Conservation (phyloP, 2,329 filamentous ascomycete genomes). For the Exophiala xenobiotica region DNA sequence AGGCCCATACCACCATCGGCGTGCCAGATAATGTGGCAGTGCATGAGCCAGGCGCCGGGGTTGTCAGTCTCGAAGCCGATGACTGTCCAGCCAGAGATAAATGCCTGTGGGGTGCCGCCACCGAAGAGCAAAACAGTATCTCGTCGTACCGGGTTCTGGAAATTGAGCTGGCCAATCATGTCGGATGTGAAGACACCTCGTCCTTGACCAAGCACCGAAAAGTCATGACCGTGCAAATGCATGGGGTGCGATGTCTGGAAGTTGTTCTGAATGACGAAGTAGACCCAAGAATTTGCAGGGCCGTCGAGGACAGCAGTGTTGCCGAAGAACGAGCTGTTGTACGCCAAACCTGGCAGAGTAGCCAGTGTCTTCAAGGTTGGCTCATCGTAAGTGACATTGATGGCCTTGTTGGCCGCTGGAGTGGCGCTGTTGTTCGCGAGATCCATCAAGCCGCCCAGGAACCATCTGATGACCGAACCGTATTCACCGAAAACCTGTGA, state of each 20-base stretch:
- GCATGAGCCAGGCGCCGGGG: slow-evolving; percentile 66
- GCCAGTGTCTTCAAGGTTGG: slow-evolving; percentile 27
- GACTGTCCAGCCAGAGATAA: slow-evolving; percentile 57
- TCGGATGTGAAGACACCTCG: slow-evolving; percentile 41
- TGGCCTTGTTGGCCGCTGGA: slow-evolving; percentile 10
- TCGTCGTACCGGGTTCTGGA: slow-evolving; percentile 62
- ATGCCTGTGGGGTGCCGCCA: slow-evolving; percentile 33
- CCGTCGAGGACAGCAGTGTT: slow-evolving; percentile 27
- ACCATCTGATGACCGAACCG: slow-evolving; percentile 25
- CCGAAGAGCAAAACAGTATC: slow-evolving; percentile 68
- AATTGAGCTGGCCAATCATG: slow-evolving; percentile 59
- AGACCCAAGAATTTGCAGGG: slow-evolving; percentile 24
- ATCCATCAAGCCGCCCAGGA: slow-evolving; percentile 10
- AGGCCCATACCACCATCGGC: slow-evolving; percentile 63
- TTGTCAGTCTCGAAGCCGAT: slow-evolving; percentile 51
- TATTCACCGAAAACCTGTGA: slow-evolving; percentile 18
- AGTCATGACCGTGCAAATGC: slow-evolving; percentile 70
- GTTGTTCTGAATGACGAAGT: slow-evolving; percentile 31
- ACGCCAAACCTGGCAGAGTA: slow-evolving; percentile 17
- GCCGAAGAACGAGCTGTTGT: slow-evolving; percentile 27
- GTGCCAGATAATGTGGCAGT: slow-evolving; percentile 82
- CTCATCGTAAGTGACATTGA: slow-evolving; percentile 23
- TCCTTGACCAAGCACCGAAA: slow-evolving; percentile 60
- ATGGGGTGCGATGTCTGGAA: slow-evolving; percentile 55
- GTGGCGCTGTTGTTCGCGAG: slow-evolving; percentile 19